A percentile compares a stretch with the other conserved stretches of the same genome.
phyloP scores from a whole-genome alignment of 106 monocot species.

The Apostasia ramifera region DNA sequence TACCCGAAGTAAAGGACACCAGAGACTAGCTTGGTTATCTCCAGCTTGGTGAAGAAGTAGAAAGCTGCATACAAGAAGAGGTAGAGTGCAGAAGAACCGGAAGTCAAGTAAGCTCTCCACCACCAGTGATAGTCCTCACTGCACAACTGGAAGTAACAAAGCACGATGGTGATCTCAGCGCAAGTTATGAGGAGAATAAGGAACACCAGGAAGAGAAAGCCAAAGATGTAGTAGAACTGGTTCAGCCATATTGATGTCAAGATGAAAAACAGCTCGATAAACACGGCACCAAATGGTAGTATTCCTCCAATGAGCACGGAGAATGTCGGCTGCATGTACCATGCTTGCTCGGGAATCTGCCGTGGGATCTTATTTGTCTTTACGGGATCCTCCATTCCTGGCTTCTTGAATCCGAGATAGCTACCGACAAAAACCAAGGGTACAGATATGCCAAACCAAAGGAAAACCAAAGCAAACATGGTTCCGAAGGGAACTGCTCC shows the following conservation, averaged over 20 bases:
- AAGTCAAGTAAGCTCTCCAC: slow-evolving; percentile 69
- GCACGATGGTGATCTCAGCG: slow-evolving; percentile 66
- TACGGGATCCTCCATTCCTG: slow-evolving; percentile 57
- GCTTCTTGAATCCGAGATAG: slow-evolving; percentile 59
- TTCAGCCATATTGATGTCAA: slow-evolving; percentile 69
- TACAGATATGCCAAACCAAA: slow-evolving; percentile 77
- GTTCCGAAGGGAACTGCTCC: slow-evolving; percentile 73
- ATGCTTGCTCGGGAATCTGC: slow-evolving; percentile 64
- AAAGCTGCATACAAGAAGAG: slow-evolving; percentile 52
- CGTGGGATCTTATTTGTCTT: slow-evolving; percentile 69
- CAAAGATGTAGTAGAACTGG: slow-evolving; percentile 76
- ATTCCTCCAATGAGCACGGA: slow-evolving; percentile 64
- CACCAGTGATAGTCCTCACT: slow-evolving; percentile 70
- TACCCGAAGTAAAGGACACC: slow-evolving; percentile 69
- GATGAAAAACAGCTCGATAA: slow-evolving; percentile 71
- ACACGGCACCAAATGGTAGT: slow-evolving; percentile 66
- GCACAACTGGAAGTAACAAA: slow-evolving; percentile 73
- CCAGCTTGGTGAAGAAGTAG: slow-evolving; percentile 76
- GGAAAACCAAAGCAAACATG: slow-evolving; percentile 65
- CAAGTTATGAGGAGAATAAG: slow-evolving; percentile 61
- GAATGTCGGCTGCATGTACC: slow-evolving; percentile 72
- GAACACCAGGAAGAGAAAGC: slow-evolving; percentile 70
- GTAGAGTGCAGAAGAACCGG: slow-evolving; percentile 63
- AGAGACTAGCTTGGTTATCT: slow-evolving; percentile 56
- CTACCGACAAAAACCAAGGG: slow-evolving; percentile 65